Percentiles rank a stretch among this genome's conserved stretches.
These are phyloP conservation scores for Globisporangium apiculatum DNA, from an alignment of 352 stramenopile species.

Conservation along the genomic window DNA sequence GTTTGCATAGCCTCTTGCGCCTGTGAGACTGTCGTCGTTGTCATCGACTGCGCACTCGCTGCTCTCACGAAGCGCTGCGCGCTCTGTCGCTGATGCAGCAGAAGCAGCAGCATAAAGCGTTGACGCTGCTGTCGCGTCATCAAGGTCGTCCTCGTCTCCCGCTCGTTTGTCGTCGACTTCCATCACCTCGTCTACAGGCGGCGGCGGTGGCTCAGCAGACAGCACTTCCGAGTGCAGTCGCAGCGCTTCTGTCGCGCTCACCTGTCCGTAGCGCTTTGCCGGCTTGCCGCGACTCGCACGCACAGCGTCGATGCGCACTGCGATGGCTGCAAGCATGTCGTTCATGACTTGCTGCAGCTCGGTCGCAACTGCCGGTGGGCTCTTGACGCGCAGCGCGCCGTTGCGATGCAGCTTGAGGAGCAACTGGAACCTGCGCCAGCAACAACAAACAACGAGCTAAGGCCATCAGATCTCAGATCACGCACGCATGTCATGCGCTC, in stretches of 20 bases:
- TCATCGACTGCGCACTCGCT: background rate
- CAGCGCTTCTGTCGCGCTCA: slow-evolving; percentile 4
- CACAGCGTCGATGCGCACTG: slow-evolving; percentile 11
- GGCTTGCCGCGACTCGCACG: slow-evolving; percentile 9
- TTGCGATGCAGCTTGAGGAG: slow-evolving; percentile 27
- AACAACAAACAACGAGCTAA: background rate
- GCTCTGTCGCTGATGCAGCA: background rate
- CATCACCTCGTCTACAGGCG: background rate
- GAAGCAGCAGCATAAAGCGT: no score
- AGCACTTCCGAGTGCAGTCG: background rate
- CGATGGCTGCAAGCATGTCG: slow-evolving; percentile 20
- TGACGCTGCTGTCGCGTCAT: background rate
- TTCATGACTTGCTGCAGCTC: slow-evolving; percentile 22
- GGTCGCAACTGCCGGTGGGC: slow-evolving; percentile 14
- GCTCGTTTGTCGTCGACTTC: background rate
- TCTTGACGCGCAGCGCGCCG: slow-evolving; percentile 28
- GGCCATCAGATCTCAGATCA: no score
- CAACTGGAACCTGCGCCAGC: slow-evolving; percentile 24
- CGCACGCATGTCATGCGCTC: no score
- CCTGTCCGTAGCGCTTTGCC: background rate
- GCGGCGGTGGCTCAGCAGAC: background rate
- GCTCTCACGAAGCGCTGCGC: slow-evolving; percentile 1
- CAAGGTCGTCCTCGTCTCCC: background rate
- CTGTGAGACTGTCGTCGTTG: background rate
- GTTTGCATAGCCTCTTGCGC: no score